A percentile compares a stretch with the other conserved stretches of the same genome.
These are phyloP conservation scores for Cladosporium sp. DNA, from an alignment of 2,329 filamentous ascomycete species.

Conservation along the genomic window DNA sequence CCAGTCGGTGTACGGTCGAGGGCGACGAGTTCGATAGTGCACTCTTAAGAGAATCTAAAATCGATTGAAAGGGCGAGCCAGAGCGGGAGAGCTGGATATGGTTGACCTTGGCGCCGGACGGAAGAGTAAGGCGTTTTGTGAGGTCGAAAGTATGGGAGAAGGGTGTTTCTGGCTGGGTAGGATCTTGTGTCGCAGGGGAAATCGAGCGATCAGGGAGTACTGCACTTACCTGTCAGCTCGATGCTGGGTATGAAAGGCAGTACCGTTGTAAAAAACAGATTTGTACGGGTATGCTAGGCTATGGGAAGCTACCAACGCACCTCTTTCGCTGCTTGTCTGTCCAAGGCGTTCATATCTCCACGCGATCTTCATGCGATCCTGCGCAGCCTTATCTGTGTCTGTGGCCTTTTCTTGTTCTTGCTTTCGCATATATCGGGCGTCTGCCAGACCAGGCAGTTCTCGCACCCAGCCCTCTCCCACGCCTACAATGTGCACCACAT, in stretches of 20 bases:
- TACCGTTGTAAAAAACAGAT: not conserved
- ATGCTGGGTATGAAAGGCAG: slow-evolving; percentile 11
- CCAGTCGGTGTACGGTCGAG: slow-evolving; percentile 71
- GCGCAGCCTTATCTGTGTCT: slow-evolving; percentile 37
- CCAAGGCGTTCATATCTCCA: slow-evolving; percentile 92
- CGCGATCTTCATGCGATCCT: slow-evolving; percentile 95
- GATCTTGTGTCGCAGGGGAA: slow-evolving; percentile 15
- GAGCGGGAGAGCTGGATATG: slow-evolving; percentile 63
- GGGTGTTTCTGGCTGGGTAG: slow-evolving; percentile 26
- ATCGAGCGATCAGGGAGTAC: slow-evolving; percentile 31
- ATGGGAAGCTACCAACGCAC: slow-evolving; percentile 47
- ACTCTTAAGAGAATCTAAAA: slow-evolving; percentile 60
- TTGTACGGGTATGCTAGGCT: not conserved
- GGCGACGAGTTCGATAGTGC: slow-evolving; percentile 60
- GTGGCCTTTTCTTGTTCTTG: slow-evolving; percentile 29
- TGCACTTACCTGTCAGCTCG: slow-evolving; percentile 29
- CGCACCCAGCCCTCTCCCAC: slow-evolving; percentile 76
- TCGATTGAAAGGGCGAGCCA: slow-evolving; percentile 63
- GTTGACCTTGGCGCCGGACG: slow-evolving; percentile 43
- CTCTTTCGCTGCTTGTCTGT: slow-evolving; percentile 63
- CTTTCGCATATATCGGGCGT: slow-evolving; percentile 37
- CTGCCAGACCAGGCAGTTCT: slow-evolving; percentile 73
- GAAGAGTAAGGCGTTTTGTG: slow-evolving; percentile 49
- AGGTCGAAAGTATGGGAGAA: slow-evolving; percentile 57
- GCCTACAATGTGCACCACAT: slow-evolving; percentile 83